phyloP scores from a whole-genome alignment of 2,329 filamentous ascomycete species.

The Dendrostoma leiphaemia region DNA sequence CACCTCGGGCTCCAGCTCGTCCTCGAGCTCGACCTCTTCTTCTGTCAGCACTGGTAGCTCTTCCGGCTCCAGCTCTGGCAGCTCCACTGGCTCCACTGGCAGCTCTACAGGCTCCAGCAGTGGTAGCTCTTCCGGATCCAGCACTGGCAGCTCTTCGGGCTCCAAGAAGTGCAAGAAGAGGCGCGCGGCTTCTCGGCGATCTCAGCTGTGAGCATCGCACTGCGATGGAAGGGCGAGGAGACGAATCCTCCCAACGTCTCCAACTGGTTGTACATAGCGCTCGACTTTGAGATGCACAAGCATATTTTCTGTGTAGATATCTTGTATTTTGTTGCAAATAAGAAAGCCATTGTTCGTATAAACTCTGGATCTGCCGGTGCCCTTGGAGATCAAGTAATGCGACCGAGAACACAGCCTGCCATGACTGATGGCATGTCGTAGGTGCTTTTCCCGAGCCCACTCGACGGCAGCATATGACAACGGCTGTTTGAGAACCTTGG shows the following conservation, averaged over 20 bases:
- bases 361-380: no score
- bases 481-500: no score
- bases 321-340: constrained; percentile 12
- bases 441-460: no score
- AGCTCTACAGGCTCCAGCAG: neutral
- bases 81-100: neutral
- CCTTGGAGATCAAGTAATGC: no score
- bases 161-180: constrained; percentile 15
- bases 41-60: neutral
- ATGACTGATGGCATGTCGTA: no score
- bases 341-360: neutral
- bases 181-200: constrained; percentile 7
- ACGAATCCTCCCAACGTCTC: neutral
- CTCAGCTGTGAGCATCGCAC: neutral
- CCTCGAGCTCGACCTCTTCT: neutral
- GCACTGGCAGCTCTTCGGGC: neutral
- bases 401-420: no score
- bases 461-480: no score
- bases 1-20: constrained; percentile 5
- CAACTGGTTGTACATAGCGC: constrained; percentile 11
- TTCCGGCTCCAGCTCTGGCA: neutral
- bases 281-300: constrained; percentile 6
- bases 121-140: neutral
- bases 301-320: constrained; percentile 15
- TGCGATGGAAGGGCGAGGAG: neutral